Percentiles rank a stretch among this genome's conserved stretches.
Evolutionary conservation across 441 rosid genomes (phyloP).

Genomic region (Hura crepitans): DNA sequence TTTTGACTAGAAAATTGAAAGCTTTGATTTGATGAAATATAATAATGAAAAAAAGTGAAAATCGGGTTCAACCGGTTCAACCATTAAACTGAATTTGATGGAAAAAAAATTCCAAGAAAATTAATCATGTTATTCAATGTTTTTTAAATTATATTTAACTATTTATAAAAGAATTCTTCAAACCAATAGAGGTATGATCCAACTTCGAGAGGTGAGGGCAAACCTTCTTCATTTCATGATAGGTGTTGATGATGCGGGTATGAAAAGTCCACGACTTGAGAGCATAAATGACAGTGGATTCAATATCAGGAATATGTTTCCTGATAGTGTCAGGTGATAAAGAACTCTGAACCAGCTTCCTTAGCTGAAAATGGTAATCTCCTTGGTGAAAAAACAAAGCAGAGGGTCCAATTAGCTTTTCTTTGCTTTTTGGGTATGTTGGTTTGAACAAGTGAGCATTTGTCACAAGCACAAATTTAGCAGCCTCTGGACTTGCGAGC

Average conservation of each 20-base stretch:
- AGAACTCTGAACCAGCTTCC: slow-evolving; percentile 69
- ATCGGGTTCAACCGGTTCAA: neutral
- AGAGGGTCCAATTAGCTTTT: slow-evolving; percentile 67
- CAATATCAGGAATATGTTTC: slow-evolving; percentile 54
- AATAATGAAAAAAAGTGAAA: too few species aligned
- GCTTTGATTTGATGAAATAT: too few species aligned
- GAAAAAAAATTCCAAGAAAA: too few species aligned
- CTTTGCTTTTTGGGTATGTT: slow-evolving; percentile 88
- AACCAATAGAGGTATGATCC: too few species aligned
- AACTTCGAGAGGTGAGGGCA: neutral
- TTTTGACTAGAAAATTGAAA: too few species aligned
- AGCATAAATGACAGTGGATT: slow-evolving; percentile 46
- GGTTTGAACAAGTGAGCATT: slow-evolving; percentile 86
- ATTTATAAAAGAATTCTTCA: too few species aligned
- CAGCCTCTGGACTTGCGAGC: slow-evolving; percentile 83
- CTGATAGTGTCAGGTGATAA: slow-evolving; percentile 51
- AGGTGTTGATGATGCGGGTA: slow-evolving; percentile 48
- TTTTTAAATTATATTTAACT: too few species aligned
- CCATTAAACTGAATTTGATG: too few species aligned
- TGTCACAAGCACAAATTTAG: slow-evolving; percentile 72
- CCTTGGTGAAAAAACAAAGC: slow-evolving; percentile 92
- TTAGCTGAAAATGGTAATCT: slow-evolving; percentile 54
- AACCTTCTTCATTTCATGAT: slow-evolving; percentile 82
- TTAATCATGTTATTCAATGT: too few species aligned
- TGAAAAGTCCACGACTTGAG: slow-evolving; percentile 48